Evolutionary conservation across 768 basidiomycete species (phyloP).

Genomic region (Mycena galopus): DNA sequence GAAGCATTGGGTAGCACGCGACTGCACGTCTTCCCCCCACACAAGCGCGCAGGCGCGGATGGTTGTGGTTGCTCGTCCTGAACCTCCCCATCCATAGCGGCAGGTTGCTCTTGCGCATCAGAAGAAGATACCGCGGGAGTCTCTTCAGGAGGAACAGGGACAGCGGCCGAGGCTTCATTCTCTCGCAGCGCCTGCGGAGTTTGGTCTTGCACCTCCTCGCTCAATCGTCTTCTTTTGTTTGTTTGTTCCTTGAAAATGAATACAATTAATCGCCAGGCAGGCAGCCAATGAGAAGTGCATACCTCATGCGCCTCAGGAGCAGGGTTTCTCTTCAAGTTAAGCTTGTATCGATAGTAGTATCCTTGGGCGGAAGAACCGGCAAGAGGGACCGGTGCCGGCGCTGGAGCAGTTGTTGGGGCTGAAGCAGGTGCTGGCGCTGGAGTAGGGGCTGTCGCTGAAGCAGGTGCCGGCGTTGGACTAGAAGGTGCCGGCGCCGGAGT

Average conservation of each 20-base stretch:
- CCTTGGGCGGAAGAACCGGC: neutral
- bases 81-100: neutral
- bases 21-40: conserved; percentile 54
- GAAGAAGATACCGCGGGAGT: neutral
- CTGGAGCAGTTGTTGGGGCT: no score
- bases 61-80: neutral
- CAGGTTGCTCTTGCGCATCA: neutral
- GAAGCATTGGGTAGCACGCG: conserved; percentile 47
- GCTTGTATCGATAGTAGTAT: conserved; percentile 18
- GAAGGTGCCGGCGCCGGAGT: no score
- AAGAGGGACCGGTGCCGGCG: neutral
- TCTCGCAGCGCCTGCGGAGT: neutral
- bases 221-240: conserved; percentile 26
- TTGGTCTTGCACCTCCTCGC: neutral
- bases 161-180: neutral
- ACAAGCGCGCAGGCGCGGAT: conserved; percentile 31
- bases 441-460: neutral
- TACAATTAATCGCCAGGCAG: conserved; percentile 12
- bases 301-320: conserved; percentile 18
- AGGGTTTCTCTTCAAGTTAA: conserved; percentile 4
- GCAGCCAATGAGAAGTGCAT: conserved; percentile 4
- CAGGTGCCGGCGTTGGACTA: no score
- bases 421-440: neutral
- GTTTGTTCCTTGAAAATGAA: conserved; percentile 13
- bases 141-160: neutral